Base-by-base conservation (phyloP, 75 land plant species). In the Sequoiadendron giganteum region DNA sequence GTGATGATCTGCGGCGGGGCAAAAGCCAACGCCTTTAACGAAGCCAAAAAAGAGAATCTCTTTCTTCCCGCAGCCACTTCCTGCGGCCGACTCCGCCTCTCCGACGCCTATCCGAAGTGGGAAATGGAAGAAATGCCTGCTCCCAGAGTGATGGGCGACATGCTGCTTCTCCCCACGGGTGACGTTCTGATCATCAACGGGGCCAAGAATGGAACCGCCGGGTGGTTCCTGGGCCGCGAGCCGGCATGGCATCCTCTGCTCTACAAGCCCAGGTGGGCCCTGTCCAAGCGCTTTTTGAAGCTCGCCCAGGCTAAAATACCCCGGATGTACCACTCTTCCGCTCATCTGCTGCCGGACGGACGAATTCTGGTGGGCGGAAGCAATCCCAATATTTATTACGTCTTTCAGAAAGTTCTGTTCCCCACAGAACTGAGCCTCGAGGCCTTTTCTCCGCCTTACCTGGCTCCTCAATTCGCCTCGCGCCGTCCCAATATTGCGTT, bases 171-270 rank as follows among this genome's bases (percentile, higher is more conserved):
- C 5, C 98, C 98, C 8, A 93, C 83, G 43, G 91, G 96, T 5
- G 93, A 95, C 19, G 92, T 94, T n/a, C 39, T 97, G 40, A 93
- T 97, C 58, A 87, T 97, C 87, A 97, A 97, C 86, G 98, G 98
- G 0, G 97, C 96, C 10, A 87, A 75, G 16, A 45, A 19, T 1
- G 99, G 99, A 14, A 87, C 95, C 0, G 96, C 95, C 5, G 99
- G 99, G 1, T 97, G 97, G 97, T 94, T 93, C 36, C 13, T 47
- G 32, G 98, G 87, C 1, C 58, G 87, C 18, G 82, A 89, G n/a
- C 96, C 98, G 2, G 95, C 90, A 11, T 55, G 83, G 34, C 40
- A 39, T 0, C 92, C 94, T 0, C 77, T 94, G 1, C 28, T 92
- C 14, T 95, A 95, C 88, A 75, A 54, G 19, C 90, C 95, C 2